Base-by-base conservation (phyloP, 306 rosid genomes). In the Quercus parvula region DNA sequence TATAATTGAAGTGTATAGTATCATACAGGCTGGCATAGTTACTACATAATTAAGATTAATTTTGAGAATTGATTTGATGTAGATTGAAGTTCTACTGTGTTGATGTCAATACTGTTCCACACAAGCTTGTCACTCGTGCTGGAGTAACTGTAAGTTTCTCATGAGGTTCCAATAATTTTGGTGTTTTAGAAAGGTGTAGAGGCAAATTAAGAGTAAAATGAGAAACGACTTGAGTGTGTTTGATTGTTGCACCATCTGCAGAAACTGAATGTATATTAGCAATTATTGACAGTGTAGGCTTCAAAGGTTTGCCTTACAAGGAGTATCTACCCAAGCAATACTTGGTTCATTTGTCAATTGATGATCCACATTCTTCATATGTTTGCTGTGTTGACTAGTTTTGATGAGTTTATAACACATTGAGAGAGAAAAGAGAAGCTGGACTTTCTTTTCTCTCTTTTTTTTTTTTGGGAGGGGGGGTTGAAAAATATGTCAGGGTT, bases 91-190 rank as follows among this genome's bases (percentile, higher is more conserved):
- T 94, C 92, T 90, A 90, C 77, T 63, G 86, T 51, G 84, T 94
- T 66, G 94, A 94, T 76, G 99, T 94, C 73, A 92, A 91, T 83
- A 22, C 79, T 61, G 95, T 92, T 81, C 78, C 92, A 46, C 94
- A 90, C 87, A 92, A 84, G 88, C 95, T 94, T 64, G 92, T 94
- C 70, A 81, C 91, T 71, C 92, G 79, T 20, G 99, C 94, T 52
- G 95, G 94, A 56, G 94, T 94, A 41, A 89, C 97, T 73, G 98
- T 94, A 87, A 92, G 98, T 90, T 73, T 51, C 77, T 85, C 57
- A 14, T 70, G 52, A 67, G 31, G 55, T 79, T 56, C 80, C 56
- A 19, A 61, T 5, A 66, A 20, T 35, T 28, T 9, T 8, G 52
- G 72, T 9, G 35, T 67, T 6, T n/a, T 11, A 0, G 54, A 49